Percentiles rank a stretch among this genome's conserved stretches.
These are phyloP conservation scores for Erodium texanum DNA, from an alignment of 441 rosid genomes.

Conservation along the genomic window DNA sequence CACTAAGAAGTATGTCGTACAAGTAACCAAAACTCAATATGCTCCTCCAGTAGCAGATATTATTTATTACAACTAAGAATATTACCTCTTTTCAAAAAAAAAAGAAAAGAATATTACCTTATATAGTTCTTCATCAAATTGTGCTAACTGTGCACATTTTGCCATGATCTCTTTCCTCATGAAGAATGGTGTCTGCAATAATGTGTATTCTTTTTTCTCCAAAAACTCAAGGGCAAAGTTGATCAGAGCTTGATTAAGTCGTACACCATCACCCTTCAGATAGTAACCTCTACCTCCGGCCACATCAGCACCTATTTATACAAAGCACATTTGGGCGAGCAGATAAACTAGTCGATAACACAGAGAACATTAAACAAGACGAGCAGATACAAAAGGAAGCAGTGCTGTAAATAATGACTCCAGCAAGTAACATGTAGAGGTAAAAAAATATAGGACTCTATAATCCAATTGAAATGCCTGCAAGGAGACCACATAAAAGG, in stretches of 20 bases:
- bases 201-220: conserved; percentile 55
- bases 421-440: not conserved
- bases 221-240: conserved; percentile 67
- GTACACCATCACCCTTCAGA: conserved; percentile 71
- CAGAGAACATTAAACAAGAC: not conserved
- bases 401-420: not conserved
- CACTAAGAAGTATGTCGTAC: not conserved
- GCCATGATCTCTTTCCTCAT: conserved; percentile 91
- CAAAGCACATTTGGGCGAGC: conserved; percentile 5
- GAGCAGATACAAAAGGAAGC: not conserved
- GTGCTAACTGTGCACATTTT: conserved; percentile 87
- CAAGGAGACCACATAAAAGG: not conserved
- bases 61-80: not conserved
- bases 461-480: not conserved
- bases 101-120: conserved; percentile 45
- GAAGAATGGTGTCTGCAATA: conserved; percentile 79
- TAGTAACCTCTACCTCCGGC: conserved; percentile 92
- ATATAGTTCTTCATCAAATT: conserved; percentile 91
- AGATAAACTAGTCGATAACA: not conserved
- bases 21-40: too few species aligned
- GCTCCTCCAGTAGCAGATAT: too few species aligned
- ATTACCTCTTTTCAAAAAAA: too few species aligned
- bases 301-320: conserved; percentile 57
- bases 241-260: conserved; percentile 83
- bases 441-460: not conserved